These are phyloP conservation scores for Pilasporangium apinafurcum DNA, from an alignment of 352 stramenopile genomes.

Conservation along the genomic window DNA sequence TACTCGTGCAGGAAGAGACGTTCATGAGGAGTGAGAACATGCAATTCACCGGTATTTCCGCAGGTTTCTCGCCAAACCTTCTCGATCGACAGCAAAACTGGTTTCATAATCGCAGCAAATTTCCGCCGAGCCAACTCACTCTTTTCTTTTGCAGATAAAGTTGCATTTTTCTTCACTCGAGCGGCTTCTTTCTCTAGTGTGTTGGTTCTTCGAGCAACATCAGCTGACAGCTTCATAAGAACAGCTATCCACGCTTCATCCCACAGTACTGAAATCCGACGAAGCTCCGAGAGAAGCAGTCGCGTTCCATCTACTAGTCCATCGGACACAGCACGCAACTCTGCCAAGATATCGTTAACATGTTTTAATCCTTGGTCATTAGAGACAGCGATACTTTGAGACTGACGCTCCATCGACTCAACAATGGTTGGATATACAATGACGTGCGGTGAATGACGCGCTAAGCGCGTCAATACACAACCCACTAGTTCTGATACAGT, in stretches of 20 bases:
- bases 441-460: slow-evolving; percentile 44
- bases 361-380: slow-evolving; percentile 2
- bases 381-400: not conserved
- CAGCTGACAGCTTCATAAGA: slow-evolving; percentile 64
- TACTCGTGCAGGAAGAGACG: slow-evolving; percentile 67
- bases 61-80: slow-evolving; percentile 61
- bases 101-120: slow-evolving; percentile 80
- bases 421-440: slow-evolving; percentile 77
- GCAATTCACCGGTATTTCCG: slow-evolving; percentile 14
- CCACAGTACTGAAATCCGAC: slow-evolving; percentile 77
- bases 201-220: slow-evolving; percentile 54
- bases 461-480: slow-evolving; percentile 59
- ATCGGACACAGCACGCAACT: slow-evolving; percentile 27
- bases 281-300: slow-evolving; percentile 62
- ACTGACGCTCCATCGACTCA: slow-evolving; percentile 23
- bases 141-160: slow-evolving; percentile 59
- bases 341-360: slow-evolving; percentile 32
- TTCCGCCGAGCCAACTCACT: slow-evolving; percentile 55
- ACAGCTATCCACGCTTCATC: slow-evolving; percentile 74
- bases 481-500: slow-evolving; percentile 43
- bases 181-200: slow-evolving; percentile 74
- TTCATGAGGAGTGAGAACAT: slow-evolving; percentile 58
- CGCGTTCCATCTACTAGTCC: slow-evolving; percentile 49
- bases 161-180: slow-evolving; percentile 65
- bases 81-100: slow-evolving; percentile 62